phyloP scores from a whole-genome alignment of 768 basidiomycete species.

The Calocybe cyanea region DNA sequence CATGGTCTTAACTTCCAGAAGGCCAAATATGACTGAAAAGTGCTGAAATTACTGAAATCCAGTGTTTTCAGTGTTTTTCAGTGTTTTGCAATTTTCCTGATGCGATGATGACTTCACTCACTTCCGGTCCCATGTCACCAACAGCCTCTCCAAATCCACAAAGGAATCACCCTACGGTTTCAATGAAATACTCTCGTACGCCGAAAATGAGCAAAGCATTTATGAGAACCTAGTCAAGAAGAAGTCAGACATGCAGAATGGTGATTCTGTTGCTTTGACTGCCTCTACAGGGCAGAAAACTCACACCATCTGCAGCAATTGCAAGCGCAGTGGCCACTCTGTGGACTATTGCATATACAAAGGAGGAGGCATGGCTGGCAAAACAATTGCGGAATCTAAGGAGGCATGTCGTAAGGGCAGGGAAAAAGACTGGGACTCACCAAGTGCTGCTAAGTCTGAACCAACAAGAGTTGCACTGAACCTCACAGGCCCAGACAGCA shows the following conservation, averaged over 20 bases:
- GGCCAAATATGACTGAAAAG: too few relatives aligned
- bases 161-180: too few relatives aligned
- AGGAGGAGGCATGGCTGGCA: constrained; percentile 24
- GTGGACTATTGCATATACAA: constrained; percentile 16
- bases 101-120: constrained; percentile 1
- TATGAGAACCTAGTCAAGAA: neutral
- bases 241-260: neutral
- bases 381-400: constrained; percentile 12
- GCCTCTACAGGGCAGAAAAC: too few relatives aligned
- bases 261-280: neutral
- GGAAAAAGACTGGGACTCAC: neutral
- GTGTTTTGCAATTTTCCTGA: too few relatives aligned
- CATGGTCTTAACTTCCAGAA: too few relatives aligned
- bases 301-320: too few relatives aligned
- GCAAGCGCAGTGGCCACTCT: constrained; percentile 6
- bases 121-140: neutral
- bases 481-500: constrained; percentile 1
- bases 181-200: too few relatives aligned
- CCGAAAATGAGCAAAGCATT: neutral
- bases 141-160: too few relatives aligned
- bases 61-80: too few relatives aligned
- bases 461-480: too few relatives aligned
- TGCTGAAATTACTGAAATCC: too few relatives aligned
- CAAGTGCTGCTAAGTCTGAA: neutral
- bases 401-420: neutral